phyloP scores from a whole-genome alignment of 2,329 filamentous ascomycete genomes.

The Dothiorella sarmentorum region DNA sequence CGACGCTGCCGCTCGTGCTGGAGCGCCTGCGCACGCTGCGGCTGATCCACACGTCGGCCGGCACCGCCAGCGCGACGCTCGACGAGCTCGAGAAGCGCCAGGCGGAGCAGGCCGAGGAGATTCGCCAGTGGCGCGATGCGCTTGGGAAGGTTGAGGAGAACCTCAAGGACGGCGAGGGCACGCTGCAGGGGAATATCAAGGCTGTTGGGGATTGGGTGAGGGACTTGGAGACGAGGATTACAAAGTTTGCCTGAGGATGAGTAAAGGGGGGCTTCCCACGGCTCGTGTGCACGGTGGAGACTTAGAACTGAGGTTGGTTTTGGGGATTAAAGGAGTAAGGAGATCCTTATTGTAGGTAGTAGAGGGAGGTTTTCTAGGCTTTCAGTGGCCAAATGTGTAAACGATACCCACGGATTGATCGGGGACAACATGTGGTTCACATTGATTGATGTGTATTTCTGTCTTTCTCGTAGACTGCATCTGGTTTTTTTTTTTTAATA shows the following conservation, averaged over 20 bases:
- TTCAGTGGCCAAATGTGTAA: slow-evolving; percentile 1
- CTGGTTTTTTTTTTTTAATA: no score
- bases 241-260: slow-evolving; percentile 29
- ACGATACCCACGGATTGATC: slow-evolving; percentile 10
- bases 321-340: neutral
- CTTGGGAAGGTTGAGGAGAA: slow-evolving; percentile 74
- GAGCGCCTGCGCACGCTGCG: slow-evolving; percentile 81
- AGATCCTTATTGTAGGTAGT: neutral
- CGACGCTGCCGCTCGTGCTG: slow-evolving; percentile 78
- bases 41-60: slow-evolving; percentile 82
- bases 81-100: slow-evolving; percentile 76
- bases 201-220: slow-evolving; percentile 88
- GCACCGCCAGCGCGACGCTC: slow-evolving; percentile 72
- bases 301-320: neutral
- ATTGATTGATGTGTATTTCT: neutral
- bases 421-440: neutral
- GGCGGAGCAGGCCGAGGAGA: slow-evolving; percentile 75
- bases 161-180: slow-evolving; percentile 65
- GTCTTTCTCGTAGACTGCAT: neutral
- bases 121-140: slow-evolving; percentile 81
- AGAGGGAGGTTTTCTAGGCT: neutral
- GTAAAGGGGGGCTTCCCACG: no score
- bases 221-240: slow-evolving; percentile 75
- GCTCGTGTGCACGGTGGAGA: no score
- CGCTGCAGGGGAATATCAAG: slow-evolving; percentile 75